Evolutionary conservation across 306 rosid species (phyloP).

Genomic region (Sphenostylis stenocarpa): DNA sequence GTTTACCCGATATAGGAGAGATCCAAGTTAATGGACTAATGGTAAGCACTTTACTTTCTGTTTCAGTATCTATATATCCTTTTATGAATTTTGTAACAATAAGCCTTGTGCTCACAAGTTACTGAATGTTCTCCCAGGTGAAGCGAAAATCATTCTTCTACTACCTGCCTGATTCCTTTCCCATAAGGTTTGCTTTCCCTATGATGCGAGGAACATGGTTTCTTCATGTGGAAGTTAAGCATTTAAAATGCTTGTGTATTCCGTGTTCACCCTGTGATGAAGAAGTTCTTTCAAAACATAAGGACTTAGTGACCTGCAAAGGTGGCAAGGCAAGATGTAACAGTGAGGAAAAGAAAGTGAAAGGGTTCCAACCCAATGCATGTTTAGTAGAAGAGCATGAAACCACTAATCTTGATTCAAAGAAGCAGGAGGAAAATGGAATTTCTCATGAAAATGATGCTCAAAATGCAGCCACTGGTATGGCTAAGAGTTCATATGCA

Average conservation of each 20-base stretch:
- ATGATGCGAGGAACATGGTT: constrained; percentile 58
- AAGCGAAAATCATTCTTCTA: constrained; percentile 59
- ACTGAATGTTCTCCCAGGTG: constrained; percentile 48
- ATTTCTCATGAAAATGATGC: not conserved
- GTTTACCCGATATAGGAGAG: constrained; percentile 65
- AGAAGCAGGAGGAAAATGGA: constrained; percentile 36
- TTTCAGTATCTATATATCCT: not conserved
- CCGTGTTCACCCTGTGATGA: constrained; percentile 25
- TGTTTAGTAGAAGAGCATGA: constrained; percentile 26
- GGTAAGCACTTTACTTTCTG: constrained; percentile 44
- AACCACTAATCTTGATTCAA: constrained; percentile 21
- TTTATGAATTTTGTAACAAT: constrained; percentile 9
- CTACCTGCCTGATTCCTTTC: constrained; percentile 61
- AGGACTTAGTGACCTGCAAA: constrained; percentile 4
- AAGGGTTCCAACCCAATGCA: constrained; percentile 11
- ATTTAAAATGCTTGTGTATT: constrained; percentile 20
- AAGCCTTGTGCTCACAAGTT: constrained; percentile 5
- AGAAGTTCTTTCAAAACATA: constrained; percentile 30
- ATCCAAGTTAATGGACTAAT: constrained; percentile 62
- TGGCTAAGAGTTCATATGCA: not conserved
- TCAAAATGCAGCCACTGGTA: constrained; percentile 28
- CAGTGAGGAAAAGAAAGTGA: constrained; percentile 29
- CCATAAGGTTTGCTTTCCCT: constrained; percentile 46
- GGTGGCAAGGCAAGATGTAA: constrained; percentile 26
- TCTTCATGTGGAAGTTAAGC: constrained; percentile 56